These are phyloP conservation scores for Fusarium sp. DNA, from an alignment of 2,329 filamentous ascomycete genomes.

Conservation along the genomic window DNA sequence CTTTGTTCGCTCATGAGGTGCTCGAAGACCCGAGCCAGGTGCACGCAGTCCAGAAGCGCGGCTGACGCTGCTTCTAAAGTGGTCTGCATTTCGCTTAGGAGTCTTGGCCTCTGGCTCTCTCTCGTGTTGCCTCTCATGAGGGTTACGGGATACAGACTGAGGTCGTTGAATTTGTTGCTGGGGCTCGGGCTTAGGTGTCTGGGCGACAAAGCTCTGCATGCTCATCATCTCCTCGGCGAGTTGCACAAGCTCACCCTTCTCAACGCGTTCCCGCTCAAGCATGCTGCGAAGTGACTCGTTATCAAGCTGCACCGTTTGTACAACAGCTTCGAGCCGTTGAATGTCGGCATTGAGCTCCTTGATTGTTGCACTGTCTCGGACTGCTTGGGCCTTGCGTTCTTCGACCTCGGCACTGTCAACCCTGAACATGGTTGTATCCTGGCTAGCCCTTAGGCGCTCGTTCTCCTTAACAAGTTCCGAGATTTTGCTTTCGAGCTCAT, in stretches of 20 bases:
- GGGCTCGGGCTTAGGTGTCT: slow-evolving; percentile 40
- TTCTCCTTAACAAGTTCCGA: slow-evolving; percentile 79
- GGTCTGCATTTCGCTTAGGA: slow-evolving; percentile 48
- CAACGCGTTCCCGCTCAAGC: slow-evolving; percentile 79
- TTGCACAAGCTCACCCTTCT: slow-evolving; percentile 85
- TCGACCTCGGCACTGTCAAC: slow-evolving; percentile 60
- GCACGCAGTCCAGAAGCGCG: slow-evolving; percentile 70
- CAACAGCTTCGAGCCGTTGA: slow-evolving; percentile 78
- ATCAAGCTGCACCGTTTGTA: slow-evolving; percentile 76
- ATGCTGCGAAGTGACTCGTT: slow-evolving; percentile 73
- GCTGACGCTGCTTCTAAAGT: slow-evolving; percentile 61
- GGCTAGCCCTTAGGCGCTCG: slow-evolving; percentile 74
- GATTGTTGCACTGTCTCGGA: slow-evolving; percentile 74
- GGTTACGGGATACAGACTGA: slow-evolving; percentile 40
- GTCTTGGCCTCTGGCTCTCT: slow-evolving; percentile 50
- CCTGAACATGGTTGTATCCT: slow-evolving; percentile 74
- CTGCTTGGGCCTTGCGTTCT: slow-evolving; percentile 68
- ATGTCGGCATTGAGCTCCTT: slow-evolving; percentile 79
- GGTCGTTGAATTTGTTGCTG: slow-evolving; percentile 41
- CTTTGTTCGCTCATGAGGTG: slow-evolving; percentile 60
- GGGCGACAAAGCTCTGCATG: slow-evolving; percentile 66
- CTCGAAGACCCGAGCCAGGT: slow-evolving; percentile 63
- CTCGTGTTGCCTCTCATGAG: slow-evolving; percentile 38
- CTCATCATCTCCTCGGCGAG: slow-evolving; percentile 87
- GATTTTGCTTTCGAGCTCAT: slow-evolving; percentile 79